phyloP scores from a whole-genome alignment of 2,329 filamentous ascomycete genomes.

The Didymella lethalis region DNA sequence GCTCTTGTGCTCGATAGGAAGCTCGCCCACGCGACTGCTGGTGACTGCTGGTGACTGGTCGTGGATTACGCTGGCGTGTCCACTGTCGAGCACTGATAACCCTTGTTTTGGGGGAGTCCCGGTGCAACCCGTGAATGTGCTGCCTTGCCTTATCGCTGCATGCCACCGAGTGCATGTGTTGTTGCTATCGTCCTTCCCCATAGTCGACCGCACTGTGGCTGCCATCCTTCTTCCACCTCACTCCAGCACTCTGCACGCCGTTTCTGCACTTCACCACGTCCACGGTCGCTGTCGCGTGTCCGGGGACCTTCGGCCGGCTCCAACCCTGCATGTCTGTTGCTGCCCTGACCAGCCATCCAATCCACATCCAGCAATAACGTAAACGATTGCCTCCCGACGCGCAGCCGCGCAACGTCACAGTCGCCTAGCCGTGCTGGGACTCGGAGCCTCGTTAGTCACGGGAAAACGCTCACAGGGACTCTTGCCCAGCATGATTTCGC shows the following conservation, averaged over 20 bases:
- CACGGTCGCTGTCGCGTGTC: constrained; percentile 21
- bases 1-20: constrained; percentile 24
- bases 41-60: constrained; percentile 20
- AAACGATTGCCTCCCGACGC: constrained; percentile 36
- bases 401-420: constrained; percentile 41
- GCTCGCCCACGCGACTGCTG: constrained; percentile 33
- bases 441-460: constrained; percentile 39
- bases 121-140: constrained; percentile 13
- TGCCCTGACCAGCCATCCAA: constrained; percentile 41
- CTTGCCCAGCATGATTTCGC: constrained; percentile 54
- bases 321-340: constrained; percentile 42
- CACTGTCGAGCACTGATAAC: constrained; percentile 26
- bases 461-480: constrained; percentile 33
- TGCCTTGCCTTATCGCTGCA: constrained; percentile 23
- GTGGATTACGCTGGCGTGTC: constrained; percentile 20
- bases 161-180: constrained; percentile 3
- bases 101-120: constrained; percentile 17
- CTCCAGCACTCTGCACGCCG: constrained; percentile 5
- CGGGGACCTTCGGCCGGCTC: constrained; percentile 35
- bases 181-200: background rate
- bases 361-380: constrained; percentile 49
- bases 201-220: background rate
- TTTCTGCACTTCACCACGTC: constrained; percentile 7
- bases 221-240: constrained; percentile 9
- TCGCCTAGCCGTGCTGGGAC: constrained; percentile 25